Base-by-base conservation (phyloP, 2,329 filamentous ascomycete species). In the Ceratocystis colombiana region DNA sequence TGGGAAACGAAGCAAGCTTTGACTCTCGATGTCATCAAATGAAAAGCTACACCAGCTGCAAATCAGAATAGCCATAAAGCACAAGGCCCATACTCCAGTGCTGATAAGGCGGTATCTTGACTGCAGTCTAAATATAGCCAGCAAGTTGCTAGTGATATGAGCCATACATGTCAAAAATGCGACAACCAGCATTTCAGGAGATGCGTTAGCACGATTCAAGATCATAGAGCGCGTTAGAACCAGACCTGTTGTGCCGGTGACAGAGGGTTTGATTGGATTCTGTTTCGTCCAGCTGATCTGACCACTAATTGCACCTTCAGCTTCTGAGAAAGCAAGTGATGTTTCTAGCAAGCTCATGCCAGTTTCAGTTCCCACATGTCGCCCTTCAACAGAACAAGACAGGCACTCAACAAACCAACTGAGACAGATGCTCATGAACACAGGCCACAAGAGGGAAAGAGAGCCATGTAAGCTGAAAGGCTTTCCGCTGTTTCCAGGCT, bases 261-360 rank as follows among this genome's bases (percentile, higher is more conserved):
- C 72, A 33, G 78, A 76, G 12, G 77, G 75, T 57, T 81, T 79
- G 65, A 81, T 73, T 69, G 79, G 71, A 89, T 87, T 41, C 3
- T 66, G 61, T 0, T 84, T 71, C 0, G 87, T 85, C 74, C 91
- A 84, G 12, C 87, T 87, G 15, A 96, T 82, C 63, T 91, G 88
- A 70, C 87, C 89, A 71, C 86, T 87, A 59, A 96, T 86, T 69
- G 92, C 88, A 37, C 89, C 88, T 74, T 99, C 94, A 7, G 93
- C 93, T 75, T 99, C 94, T 10, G 93, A 90, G 76, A 97, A 99
- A 1, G 93, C 93, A 7, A 99, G 80, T 0, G 92, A 96, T 73
- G 96, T 92, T 74, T 99, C 94, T 72, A 97, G 96, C 1, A 96
- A 83, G 0, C 92, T 96, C 89, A 97, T 96, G 20, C 91, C 92